phyloP scores from a whole-genome alignment of 306 rosid genomes.

The Pyrus pyrifolia region DNA sequence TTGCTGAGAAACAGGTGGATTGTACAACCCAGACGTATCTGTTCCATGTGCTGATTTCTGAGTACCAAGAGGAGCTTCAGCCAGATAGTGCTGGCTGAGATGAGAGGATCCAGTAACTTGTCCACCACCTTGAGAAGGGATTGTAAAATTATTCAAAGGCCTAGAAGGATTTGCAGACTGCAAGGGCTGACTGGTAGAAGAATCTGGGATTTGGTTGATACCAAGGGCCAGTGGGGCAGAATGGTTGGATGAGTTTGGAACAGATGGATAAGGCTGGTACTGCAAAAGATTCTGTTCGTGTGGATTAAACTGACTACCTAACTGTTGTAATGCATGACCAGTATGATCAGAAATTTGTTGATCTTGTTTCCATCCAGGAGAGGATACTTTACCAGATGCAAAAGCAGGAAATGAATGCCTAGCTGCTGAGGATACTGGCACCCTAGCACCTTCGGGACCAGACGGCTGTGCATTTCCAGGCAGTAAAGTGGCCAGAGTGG shows the following conservation, averaged over 20 bases:
- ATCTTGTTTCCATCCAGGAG: slow-evolving; percentile 75
- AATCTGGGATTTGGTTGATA: slow-evolving; percentile 54
- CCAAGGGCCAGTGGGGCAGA: slow-evolving; percentile 42
- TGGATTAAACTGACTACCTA: slow-evolving; percentile 47
- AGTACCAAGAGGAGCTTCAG: slow-evolving; percentile 36
- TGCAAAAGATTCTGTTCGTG: slow-evolving; percentile 39
- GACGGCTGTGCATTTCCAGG: slow-evolving; percentile 66
- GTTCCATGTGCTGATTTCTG: slow-evolving; percentile 52
- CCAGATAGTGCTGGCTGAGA: slow-evolving; percentile 51
- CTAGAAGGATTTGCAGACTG: slow-evolving; percentile 52
- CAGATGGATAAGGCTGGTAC: slow-evolving; percentile 67
- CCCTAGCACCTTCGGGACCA: slow-evolving; percentile 45
- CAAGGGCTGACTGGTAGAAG: slow-evolving; percentile 39
- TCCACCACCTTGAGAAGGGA: slow-evolving; percentile 58
- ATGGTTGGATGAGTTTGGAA: slow-evolving; percentile 42
- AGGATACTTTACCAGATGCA: slow-evolving; percentile 39
- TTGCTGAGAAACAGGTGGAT: slow-evolving; percentile 51
- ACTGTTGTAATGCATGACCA: slow-evolving; percentile 53
- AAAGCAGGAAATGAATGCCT: slow-evolving; percentile 52
- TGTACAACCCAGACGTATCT: slow-evolving; percentile 53
- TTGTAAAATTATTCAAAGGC: slow-evolving; percentile 39
- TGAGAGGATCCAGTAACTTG: slow-evolving; percentile 42
- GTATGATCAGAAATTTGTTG: slow-evolving; percentile 57
- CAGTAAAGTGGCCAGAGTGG: slow-evolving; percentile 67
- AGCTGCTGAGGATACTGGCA: slow-evolving; percentile 35